Base-by-base conservation (phyloP, 805 yeast species). In the Lipomyces yamadae region DNA sequence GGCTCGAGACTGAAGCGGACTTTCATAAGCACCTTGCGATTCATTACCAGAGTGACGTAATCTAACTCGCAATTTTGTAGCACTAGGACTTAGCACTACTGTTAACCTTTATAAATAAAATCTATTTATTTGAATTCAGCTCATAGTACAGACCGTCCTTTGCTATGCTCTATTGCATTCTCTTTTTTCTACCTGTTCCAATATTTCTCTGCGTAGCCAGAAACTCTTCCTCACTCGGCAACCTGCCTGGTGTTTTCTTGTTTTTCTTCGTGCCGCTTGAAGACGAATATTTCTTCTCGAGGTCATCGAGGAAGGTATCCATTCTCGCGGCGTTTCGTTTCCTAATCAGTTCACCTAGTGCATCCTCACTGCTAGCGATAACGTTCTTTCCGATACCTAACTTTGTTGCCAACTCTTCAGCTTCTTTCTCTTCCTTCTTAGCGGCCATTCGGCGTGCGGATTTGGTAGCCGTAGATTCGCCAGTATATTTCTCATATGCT, bases 401-500 rank as follows among this genome's bases (percentile, higher is more conserved):
- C 73, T 88, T 88, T 67, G 82, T 81, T 1, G 92, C 88, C 72
- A 70, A 61, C 64, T 89, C 92, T 68, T 83, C 86, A 13, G 86
- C 87, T 68, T 85, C 79, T 58, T 80, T 78, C 65, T 85, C 82
- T 65, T 81, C 83, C 48, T 63, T 71, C 32, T 64, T 42, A 6
- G 78, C 77, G n/a, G 72, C 72, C 15, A 64, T 84, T 61, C 80
- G 72, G 72, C 85, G 82, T 71, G 82, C 83, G 71, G 79, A 80
- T 50, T 85, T 83, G 71, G 80, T 79, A 65, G 83, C 81, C 35
- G 79, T 66, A 13, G 69, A 77, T 76, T 88, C 74, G 18, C 45
- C 24, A 24, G 77, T 80, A 82, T 86, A 90, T 67, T 84, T 79
- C 58, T 79, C 76, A 18, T 79, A 78, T 6, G 74, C 62, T 24